These are phyloP conservation scores for Glutinoglossum americanum DNA, from an alignment of 495 filamentous ascomycete species.

Conservation along the genomic window DNA sequence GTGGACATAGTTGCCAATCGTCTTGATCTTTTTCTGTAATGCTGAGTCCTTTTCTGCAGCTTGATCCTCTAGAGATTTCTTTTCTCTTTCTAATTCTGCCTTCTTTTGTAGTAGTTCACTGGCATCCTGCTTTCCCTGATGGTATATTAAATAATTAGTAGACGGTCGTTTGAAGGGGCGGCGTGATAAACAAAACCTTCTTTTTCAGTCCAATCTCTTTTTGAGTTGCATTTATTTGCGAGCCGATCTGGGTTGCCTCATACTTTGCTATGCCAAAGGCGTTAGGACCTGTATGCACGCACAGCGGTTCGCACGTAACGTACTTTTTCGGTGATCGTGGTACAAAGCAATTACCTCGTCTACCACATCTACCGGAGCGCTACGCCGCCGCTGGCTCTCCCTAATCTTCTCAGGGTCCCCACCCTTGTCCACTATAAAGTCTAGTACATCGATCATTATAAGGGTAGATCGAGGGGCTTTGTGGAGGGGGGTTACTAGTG, in stretches of 20 bases:
- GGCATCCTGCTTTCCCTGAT: conserved; percentile 65
- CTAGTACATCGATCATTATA: conserved; percentile 55
- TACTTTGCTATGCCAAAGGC: conserved; percentile 40
- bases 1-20: conserved; percentile 86
- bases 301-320: conserved; percentile 8
- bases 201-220: conserved; percentile 84
- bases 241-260: conserved; percentile 52
- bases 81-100: conserved; percentile 49
- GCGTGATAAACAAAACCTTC: conserved; percentile 35
- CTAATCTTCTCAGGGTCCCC: conserved; percentile 76
- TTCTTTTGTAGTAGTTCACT: conserved; percentile 55
- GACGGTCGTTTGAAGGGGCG: not conserved
- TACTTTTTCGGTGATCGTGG: conserved; percentile 69
- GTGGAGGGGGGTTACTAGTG: not conserved
- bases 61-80: conserved; percentile 50
- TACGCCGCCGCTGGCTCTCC: conserved; percentile 65
- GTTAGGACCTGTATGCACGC: not conserved
- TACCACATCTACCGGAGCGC: conserved; percentile 58
- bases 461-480: not conserved
- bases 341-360: conserved; percentile 79
- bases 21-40: conserved; percentile 56
- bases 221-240: conserved; percentile 67
- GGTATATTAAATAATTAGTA: not conserved
- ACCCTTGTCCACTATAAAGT: conserved; percentile 70
- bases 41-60: conserved; percentile 52